These are phyloP conservation scores for Paragyromitra xinjiangensis DNA, from an alignment of 495 filamentous ascomycete genomes.

Conservation along the genomic window DNA sequence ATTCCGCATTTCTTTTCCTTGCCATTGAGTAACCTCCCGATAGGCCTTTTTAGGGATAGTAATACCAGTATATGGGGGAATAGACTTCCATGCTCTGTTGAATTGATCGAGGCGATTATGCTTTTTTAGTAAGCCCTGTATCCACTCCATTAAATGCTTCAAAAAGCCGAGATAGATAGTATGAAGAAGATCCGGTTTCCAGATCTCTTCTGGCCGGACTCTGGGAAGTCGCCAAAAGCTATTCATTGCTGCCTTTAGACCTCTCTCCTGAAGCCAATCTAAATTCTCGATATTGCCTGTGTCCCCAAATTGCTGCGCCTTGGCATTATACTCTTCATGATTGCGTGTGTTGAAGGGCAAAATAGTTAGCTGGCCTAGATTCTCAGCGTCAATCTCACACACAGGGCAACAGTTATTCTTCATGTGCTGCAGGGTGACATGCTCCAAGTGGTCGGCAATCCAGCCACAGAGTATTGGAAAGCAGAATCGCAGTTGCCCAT, in stretches of 20 bases:
- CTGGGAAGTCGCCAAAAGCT: not conserved
- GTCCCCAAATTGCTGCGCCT: not conserved
- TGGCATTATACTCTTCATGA: not conserved
- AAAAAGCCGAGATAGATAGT: conserved; percentile 1
- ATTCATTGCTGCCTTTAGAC: not conserved
- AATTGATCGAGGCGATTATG: conserved; percentile 3
- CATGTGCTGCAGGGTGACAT: not conserved
- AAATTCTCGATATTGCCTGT: not conserved
- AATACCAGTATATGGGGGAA: not conserved
- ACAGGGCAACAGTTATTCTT: conserved; percentile 1
- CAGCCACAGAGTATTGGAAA: conserved; percentile 10
- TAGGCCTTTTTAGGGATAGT: conserved; percentile 7
- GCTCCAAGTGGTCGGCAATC: conserved; percentile 9
- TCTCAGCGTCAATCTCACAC: not conserved
- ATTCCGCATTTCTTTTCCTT: not conserved
- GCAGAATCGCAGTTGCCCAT: not conserved
- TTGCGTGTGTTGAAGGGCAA: not conserved
- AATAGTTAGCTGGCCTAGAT: not conserved
- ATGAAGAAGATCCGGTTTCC: not conserved
- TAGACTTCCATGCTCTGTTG: not conserved
- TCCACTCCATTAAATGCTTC: conserved; percentile 28
- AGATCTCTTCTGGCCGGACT: not conserved
- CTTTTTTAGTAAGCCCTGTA: conserved; percentile 9
- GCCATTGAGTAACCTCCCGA: not conserved
- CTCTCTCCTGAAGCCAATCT: not conserved